These are phyloP conservation scores for Basidiobolus meristosporus DNA, from an alignment of 371 early-diverging fungal species.

Conservation along the genomic window DNA sequence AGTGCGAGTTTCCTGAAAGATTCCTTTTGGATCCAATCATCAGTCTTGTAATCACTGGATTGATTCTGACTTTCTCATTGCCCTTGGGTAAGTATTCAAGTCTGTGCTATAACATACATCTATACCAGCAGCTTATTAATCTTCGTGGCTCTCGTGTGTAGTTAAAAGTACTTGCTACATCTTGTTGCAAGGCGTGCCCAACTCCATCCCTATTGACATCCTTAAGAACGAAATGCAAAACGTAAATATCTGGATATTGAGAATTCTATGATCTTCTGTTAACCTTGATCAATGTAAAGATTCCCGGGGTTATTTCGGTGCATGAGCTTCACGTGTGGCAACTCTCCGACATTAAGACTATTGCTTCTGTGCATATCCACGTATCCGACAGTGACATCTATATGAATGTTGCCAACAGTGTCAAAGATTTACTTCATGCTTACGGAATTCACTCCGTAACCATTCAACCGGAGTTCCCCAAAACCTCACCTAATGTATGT, in stretches of 20 bases:
- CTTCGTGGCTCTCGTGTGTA: too few relatives aligned
- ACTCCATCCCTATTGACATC: constrained; percentile 38
- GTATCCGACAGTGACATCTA: constrained; percentile 31
- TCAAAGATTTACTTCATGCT: constrained; percentile 52
- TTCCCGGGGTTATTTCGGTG: constrained; percentile 44
- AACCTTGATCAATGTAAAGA: too few relatives aligned
- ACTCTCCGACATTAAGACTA: constrained; percentile 60
- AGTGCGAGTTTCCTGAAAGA: constrained; percentile 36
- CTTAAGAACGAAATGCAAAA: too few relatives aligned
- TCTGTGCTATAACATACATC: too few relatives aligned
- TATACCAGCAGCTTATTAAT: too few relatives aligned
- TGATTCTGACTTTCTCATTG: constrained; percentile 42
- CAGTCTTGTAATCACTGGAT: constrained; percentile 7
- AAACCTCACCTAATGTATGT: too few relatives aligned
- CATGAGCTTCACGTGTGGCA: constrained; percentile 95
- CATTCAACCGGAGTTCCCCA: constrained; percentile 87
- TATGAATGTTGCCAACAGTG: constrained; percentile 35
- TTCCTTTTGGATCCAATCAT: constrained; percentile 64
- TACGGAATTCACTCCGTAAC: constrained; percentile 76
- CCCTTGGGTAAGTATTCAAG: too few relatives aligned
- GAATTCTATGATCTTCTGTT: too few relatives aligned
- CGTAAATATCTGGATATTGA: too few relatives aligned
- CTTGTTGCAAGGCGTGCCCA: constrained; percentile 72
- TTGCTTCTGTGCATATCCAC: constrained; percentile 69
- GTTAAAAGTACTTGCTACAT: constrained; percentile 63